phyloP scores from a whole-genome alignment of 2,329 filamentous ascomycete genomes.

The Exophiala aquamarina region DNA sequence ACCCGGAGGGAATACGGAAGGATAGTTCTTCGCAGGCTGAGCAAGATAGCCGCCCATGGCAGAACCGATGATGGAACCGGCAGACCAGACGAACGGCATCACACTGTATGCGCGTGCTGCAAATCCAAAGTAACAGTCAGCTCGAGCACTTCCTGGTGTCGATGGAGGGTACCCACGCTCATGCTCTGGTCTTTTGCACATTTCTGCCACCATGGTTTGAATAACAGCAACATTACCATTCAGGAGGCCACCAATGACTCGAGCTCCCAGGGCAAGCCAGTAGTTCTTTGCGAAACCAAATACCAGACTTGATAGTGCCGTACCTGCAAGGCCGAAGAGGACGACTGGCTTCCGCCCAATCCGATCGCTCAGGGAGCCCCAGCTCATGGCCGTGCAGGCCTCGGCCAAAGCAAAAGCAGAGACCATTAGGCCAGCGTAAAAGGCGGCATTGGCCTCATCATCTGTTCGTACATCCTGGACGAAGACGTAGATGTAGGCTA shows the following conservation, averaged over 20 bases:
- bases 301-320: slow-evolving; percentile 41
- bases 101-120: slow-evolving; percentile 10
- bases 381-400: slow-evolving; percentile 42
- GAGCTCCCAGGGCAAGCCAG: slow-evolving; percentile 43
- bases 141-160: neutral
- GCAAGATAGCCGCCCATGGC: slow-evolving; percentile 15
- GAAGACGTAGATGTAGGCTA: slow-evolving; percentile 45
- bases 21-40: slow-evolving; percentile 2
- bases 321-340: slow-evolving; percentile 35
- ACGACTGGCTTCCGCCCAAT: slow-evolving; percentile 38
- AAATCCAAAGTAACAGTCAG: slow-evolving; percentile 1
- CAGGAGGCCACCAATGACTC: slow-evolving; percentile 59
- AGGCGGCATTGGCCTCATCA: slow-evolving; percentile 21
- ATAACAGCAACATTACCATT: slow-evolving; percentile 74
- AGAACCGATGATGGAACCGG: slow-evolving; percentile 8
- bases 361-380: slow-evolving; percentile 43
- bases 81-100: slow-evolving; percentile 12
- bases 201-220: slow-evolving; percentile 71
- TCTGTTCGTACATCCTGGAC: slow-evolving; percentile 38
- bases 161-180: slow-evolving; percentile 32
- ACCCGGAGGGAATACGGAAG: slow-evolving; percentile 5
- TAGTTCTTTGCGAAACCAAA: slow-evolving; percentile 42
- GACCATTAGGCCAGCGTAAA: slow-evolving; percentile 30
- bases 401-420: slow-evolving; percentile 47
- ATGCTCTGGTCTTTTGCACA: slow-evolving; percentile 59